phyloP scores from a whole-genome alignment of 371 early-diverging fungal genomes.

The Circinella minor region DNA sequence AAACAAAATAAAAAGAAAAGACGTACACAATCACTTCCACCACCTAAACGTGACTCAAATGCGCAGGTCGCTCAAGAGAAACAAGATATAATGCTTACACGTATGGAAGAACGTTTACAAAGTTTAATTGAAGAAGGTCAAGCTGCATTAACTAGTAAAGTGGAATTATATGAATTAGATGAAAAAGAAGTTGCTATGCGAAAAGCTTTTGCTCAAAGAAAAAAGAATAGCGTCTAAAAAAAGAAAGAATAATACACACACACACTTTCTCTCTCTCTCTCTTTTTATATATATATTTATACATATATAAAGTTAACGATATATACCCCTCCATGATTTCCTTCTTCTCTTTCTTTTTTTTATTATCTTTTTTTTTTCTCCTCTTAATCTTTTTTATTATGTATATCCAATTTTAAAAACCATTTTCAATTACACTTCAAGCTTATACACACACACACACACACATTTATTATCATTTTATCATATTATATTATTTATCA shows the following conservation, averaged over 20 bases:
- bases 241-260: not conserved
- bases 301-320: not conserved
- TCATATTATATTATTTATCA: no score
- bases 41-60: not conserved
- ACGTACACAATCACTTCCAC: constrained; percentile 5
- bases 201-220: constrained; percentile 24
- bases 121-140: constrained; percentile 47
- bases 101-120: constrained; percentile 40
- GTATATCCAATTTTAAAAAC: no score
- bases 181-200: constrained; percentile 32
- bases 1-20: constrained; percentile 6
- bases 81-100: constrained; percentile 32
- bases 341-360: not conserved
- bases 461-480: no score
- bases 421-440: no score
- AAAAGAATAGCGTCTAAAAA: constrained; percentile 9
- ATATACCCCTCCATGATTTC: constrained; percentile 2
- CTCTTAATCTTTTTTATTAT: not conserved
- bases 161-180: constrained; percentile 27
- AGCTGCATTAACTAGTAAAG: constrained; percentile 39
- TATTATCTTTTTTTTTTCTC: no score
- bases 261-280: not conserved
- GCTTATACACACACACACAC: no score
- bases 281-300: not conserved
- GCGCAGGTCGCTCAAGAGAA: constrained; percentile 23